Evolutionary conservation across 306 rosid species (phyloP).

Genomic region (Cicer cuneatum): DNA sequence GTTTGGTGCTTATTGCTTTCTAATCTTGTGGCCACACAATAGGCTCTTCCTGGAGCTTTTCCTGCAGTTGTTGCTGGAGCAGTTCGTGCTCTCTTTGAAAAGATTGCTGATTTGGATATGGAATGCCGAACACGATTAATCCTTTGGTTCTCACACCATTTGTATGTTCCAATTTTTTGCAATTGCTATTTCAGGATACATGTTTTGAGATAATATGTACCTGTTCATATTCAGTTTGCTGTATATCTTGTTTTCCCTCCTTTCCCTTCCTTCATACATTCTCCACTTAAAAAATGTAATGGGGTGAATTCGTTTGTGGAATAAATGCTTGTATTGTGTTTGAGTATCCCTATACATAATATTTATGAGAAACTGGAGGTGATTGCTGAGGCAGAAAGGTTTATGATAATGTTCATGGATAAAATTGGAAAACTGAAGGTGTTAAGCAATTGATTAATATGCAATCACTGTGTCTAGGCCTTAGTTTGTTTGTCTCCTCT

Average conservation of each 20-base stretch:
- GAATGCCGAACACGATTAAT: constrained; percentile 95
- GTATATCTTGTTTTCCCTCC: not conserved
- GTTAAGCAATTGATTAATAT: not conserved
- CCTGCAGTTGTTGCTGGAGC: constrained; percentile 99
- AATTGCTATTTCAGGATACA: constrained; percentile 25
- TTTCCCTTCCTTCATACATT: constrained; percentile 12
- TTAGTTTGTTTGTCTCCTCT: not conserved
- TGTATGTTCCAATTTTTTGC: constrained; percentile 63
- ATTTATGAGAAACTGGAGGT: not conserved
- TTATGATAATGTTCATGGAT: not conserved
- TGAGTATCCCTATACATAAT: not conserved
- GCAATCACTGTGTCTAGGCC: not conserved
- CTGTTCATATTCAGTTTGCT: constrained; percentile 30
- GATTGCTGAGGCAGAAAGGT: not conserved
- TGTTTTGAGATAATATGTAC: constrained; percentile 12
- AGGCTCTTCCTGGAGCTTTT: constrained; percentile 99
- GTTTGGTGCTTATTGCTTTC: constrained; percentile 35
- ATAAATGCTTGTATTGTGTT: not conserved
- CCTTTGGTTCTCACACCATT: constrained; percentile 98
- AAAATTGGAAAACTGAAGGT: not conserved
- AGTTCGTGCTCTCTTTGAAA: constrained; percentile 94
- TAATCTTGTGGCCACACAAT: constrained; percentile 44
- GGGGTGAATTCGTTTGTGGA: not conserved
- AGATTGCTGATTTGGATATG: constrained; percentile 93
- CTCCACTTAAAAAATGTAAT: not conserved